Conservation (phyloP, 176 grass and related monocot genomes). For the Urochloa ruziziensis region DNA sequence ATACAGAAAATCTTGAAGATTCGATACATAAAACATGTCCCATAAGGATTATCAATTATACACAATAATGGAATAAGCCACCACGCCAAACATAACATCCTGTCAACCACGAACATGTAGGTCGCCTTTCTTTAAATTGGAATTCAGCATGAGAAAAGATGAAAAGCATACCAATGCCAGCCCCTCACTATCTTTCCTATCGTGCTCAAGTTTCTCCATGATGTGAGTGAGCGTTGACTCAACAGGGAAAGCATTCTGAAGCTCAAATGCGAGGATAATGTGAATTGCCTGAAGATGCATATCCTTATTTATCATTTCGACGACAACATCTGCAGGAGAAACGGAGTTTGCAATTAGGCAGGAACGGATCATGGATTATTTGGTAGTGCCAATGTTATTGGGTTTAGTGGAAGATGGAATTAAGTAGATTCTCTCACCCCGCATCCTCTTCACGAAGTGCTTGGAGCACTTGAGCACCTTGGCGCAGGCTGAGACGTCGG, state of each 20-base stretch:
- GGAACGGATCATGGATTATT: background rate
- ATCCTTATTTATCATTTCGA: slow-evolving; percentile 46
- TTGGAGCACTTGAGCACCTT: slow-evolving; percentile 52
- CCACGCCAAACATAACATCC: background rate
- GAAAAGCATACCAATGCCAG: slow-evolving; percentile 19
- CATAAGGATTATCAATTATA: background rate
- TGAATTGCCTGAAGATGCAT: slow-evolving; percentile 41
- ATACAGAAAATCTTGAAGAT: background rate
- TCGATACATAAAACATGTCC: background rate
- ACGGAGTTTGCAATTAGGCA: background rate
- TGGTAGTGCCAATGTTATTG: background rate
- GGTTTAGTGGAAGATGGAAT: background rate
- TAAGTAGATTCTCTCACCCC: slow-evolving; percentile 26
- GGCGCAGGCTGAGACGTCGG: slow-evolving; percentile 16
- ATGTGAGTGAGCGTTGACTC: slow-evolving; percentile 22
- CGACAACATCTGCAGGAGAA: slow-evolving; percentile 51
- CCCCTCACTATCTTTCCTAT: background rate
- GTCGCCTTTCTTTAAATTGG: background rate
- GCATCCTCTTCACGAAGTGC: slow-evolving; percentile 38
- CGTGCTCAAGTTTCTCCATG: slow-evolving; percentile 38
- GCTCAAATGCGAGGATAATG: slow-evolving; percentile 50
- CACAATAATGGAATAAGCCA: background rate
- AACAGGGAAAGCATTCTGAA: slow-evolving; percentile 47
- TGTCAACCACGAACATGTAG: background rate
- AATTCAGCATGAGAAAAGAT: background rate